Evolutionary conservation across 495 filamentous ascomycete genomes (phyloP).

Genomic region (Hapsidospora chrysogenum): DNA sequence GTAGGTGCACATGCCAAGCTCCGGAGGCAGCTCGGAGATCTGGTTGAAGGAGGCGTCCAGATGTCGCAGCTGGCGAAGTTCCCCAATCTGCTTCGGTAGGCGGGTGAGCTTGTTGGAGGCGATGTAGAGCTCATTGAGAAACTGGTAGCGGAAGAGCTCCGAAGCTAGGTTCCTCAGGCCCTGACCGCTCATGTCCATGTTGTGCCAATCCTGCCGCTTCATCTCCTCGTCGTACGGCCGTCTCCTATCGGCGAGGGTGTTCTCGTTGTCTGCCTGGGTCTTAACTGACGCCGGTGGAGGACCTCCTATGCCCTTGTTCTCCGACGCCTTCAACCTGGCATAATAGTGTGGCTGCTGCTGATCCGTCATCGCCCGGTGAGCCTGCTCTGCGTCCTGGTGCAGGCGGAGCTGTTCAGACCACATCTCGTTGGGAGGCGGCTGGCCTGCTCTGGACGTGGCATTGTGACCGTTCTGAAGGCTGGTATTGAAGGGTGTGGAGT

Average conservation of each 20-base stretch:
- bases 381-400: constrained; percentile 49
- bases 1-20: constrained; percentile 91
- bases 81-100: constrained; percentile 62
- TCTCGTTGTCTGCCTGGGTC: constrained; percentile 30
- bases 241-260: constrained; percentile 48
- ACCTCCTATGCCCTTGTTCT: constrained; percentile 41
- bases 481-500: constrained; percentile 57
- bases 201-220: constrained; percentile 70
- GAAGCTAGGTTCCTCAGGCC: constrained; percentile 65
- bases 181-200: constrained; percentile 86
- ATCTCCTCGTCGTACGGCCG: constrained; percentile 34
- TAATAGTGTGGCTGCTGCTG: constrained; percentile 36
- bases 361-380: constrained; percentile 50
- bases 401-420: constrained; percentile 80
- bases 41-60: constrained; percentile 84
- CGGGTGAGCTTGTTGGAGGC: constrained; percentile 73
- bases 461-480: constrained; percentile 63
- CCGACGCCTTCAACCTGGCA: constrained; percentile 32
- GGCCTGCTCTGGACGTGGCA: constrained; percentile 22
- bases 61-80: constrained; percentile 56
- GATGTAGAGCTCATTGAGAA: constrained; percentile 79
- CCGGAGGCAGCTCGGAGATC: constrained; percentile 64
- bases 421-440: constrained; percentile 49
- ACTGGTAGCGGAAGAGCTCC: constrained; percentile 67
- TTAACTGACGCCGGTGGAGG: constrained; percentile 11